These are phyloP conservation scores for Aegilops bicornis DNA, from an alignment of 176 grass and related monocot genomes.

Conservation along the genomic window DNA sequence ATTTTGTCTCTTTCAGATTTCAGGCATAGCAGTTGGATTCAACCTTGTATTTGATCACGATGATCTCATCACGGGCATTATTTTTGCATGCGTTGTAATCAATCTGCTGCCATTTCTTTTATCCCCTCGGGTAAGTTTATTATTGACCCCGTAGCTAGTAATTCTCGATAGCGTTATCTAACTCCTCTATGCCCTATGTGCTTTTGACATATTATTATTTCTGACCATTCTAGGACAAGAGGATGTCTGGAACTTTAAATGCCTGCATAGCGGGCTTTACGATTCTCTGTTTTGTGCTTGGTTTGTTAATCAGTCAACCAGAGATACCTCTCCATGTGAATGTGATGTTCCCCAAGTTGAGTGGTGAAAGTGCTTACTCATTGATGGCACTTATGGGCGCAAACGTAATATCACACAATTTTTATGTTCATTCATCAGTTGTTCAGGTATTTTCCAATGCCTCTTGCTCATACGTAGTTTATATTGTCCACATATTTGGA, in stretches of 20 bases:
- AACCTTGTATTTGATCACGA: constrained; percentile 50
- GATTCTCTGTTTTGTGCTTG: constrained; percentile 73
- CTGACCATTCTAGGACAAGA: constrained; percentile 42
- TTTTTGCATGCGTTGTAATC: constrained; percentile 43
- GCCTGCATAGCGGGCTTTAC: constrained; percentile 55
- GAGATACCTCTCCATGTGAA: constrained; percentile 60
- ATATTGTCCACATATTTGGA: background rate
- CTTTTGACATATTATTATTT: constrained; percentile 21
- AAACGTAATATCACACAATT: constrained; percentile 86
- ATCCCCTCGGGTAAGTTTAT: constrained; percentile 52
- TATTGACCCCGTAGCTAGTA: background rate
- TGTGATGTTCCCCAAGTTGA: constrained; percentile 81
- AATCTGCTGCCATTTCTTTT: constrained; percentile 52
- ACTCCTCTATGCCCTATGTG: background rate
- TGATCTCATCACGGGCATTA: constrained; percentile 46
- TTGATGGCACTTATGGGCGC: constrained; percentile 83
- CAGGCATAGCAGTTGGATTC: constrained; percentile 66
- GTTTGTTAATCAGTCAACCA: constrained; percentile 74
- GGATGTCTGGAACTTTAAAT: constrained; percentile 43
- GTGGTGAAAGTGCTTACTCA: constrained; percentile 78
- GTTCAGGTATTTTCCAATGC: constrained; percentile 44
- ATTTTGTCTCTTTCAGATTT: constrained; percentile 46
- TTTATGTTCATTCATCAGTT: constrained; percentile 78
- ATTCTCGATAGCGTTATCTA: background rate
- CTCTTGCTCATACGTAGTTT: background rate